Conservation (phyloP, 2,329 filamentous ascomycete genomes). For the Xylariaceae sp. region DNA sequence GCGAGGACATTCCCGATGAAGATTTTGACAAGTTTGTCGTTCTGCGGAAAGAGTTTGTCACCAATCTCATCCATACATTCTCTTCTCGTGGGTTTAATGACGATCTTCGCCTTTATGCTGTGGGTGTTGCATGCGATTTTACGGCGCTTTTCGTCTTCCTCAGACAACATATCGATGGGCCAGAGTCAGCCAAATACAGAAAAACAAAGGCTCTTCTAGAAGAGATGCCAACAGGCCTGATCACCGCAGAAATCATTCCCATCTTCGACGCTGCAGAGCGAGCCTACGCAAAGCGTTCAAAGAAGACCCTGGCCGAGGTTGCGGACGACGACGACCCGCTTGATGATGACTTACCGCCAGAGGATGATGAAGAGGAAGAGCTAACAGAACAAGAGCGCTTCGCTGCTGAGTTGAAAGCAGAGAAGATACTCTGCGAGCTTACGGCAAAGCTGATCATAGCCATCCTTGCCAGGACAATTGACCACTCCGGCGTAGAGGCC, state of each 20-base stretch:
- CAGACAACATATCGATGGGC: slow-evolving; percentile 48
- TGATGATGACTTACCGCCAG: slow-evolving; percentile 59
- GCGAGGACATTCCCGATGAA: slow-evolving; percentile 51
- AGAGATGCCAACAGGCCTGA: slow-evolving; percentile 59
- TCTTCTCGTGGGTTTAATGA: slow-evolving; percentile 69
- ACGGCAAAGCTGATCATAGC: slow-evolving; percentile 81
- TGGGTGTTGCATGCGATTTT: slow-evolving; percentile 75
- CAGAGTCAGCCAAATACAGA: slow-evolving; percentile 44
- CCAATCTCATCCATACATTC: slow-evolving; percentile 63
- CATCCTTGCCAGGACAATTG: slow-evolving; percentile 70
- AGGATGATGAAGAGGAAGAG: slow-evolving; percentile 53
- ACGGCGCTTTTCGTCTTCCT: slow-evolving; percentile 76
- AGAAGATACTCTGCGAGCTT: slow-evolving; percentile 81
- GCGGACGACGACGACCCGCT: slow-evolving; percentile 71
- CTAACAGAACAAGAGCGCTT: slow-evolving; percentile 56
- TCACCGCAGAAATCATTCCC: slow-evolving; percentile 63
- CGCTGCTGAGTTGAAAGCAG: slow-evolving; percentile 67
- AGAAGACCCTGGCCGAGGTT: slow-evolving; percentile 58
- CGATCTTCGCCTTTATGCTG: slow-evolving; percentile 70
- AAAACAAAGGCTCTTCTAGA: slow-evolving; percentile 62
- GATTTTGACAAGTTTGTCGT: slow-evolving; percentile 59
- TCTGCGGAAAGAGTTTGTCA: slow-evolving; percentile 54
- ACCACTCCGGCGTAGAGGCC: slow-evolving; percentile 55
- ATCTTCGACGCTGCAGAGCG: slow-evolving; percentile 77
- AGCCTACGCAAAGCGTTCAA: slow-evolving; percentile 67